Conservation (phyloP, 2,329 filamentous ascomycete genomes). For the Chalaropsis thielavioides region DNA sequence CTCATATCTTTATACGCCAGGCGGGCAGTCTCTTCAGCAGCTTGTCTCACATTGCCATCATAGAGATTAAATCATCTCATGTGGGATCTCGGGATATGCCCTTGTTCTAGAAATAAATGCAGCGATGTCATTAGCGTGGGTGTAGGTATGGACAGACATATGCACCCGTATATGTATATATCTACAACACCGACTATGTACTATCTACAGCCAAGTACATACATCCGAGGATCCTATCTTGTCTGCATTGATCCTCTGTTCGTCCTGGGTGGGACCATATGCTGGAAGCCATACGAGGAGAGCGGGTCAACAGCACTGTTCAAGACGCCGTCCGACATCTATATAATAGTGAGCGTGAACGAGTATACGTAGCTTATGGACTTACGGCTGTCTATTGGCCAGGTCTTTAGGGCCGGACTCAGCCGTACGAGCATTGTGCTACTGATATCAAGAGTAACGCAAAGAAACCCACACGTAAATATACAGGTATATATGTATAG, state of each 20-base stretch:
- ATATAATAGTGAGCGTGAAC: too few species aligned
- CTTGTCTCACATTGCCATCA: neutral
- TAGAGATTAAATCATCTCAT: constrained; percentile 1
- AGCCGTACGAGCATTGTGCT: too few species aligned
- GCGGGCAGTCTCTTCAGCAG: neutral
- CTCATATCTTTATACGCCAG: neutral
- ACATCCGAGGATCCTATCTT: neutral
- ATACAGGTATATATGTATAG: neutral
- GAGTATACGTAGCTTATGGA: too few species aligned
- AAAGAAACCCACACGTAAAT: neutral
- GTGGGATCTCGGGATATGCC: neutral
- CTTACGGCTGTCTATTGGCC: too few species aligned
- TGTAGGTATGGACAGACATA: neutral
- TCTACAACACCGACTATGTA: neutral
- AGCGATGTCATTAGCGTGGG: neutral
- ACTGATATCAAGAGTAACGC: neutral
- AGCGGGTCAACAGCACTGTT: neutral
- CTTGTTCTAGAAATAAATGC: constrained; percentile 1
- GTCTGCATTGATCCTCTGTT: neutral
- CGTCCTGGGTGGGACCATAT: neutral
- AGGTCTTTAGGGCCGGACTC: too few species aligned
- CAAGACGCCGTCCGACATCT: too few species aligned
- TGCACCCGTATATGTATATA: neutral
- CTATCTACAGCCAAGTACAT: neutral
- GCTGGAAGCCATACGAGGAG: neutral